Conservation (phyloP, 208 protist species). For the Trypanosoma boissoni region DNA sequence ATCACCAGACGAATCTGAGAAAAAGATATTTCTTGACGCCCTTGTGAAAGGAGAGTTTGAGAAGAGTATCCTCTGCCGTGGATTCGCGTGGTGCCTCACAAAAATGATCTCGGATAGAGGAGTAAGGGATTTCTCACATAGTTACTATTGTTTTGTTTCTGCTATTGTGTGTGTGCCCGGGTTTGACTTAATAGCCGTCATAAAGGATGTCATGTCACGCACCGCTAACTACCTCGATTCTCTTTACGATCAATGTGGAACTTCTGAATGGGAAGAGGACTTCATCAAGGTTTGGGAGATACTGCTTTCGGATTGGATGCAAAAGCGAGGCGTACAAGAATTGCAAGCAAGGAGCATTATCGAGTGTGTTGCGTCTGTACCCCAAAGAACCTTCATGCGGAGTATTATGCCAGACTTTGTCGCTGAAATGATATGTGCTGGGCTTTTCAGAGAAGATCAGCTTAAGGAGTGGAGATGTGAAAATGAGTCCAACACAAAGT, state of each 20-base stretch:
- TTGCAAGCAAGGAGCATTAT: slow-evolving; percentile 31
- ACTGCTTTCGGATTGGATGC: slow-evolving; percentile 39
- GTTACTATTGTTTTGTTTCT: slow-evolving; percentile 62
- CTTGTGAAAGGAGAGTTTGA: slow-evolving; percentile 56
- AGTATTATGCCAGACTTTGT: slow-evolving; percentile 79
- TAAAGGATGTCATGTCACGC: slow-evolving; percentile 71
- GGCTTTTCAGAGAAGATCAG: slow-evolving; percentile 27
- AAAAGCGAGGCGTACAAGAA: slow-evolving; percentile 22
- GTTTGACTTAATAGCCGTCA: slow-evolving; percentile 49
- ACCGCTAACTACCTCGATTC: slow-evolving; percentile 84
- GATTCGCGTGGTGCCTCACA: slow-evolving; percentile 78
- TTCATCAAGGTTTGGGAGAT: slow-evolving; percentile 73
- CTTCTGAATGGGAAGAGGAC: slow-evolving; percentile 69
- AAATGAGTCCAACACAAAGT: slow-evolving; percentile 26
- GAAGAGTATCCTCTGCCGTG: slow-evolving; percentile 49
- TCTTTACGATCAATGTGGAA: slow-evolving; percentile 37
- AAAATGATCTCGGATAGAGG: slow-evolving; percentile 51
- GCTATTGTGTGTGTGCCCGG: slow-evolving; percentile 34
- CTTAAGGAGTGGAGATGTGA: slow-evolving; percentile 33
- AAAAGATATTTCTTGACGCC: slow-evolving; percentile 32
- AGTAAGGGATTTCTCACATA: slow-evolving; percentile 66
- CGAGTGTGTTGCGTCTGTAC: slow-evolving; percentile 39
- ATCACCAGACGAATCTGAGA: slow-evolving; percentile 47
- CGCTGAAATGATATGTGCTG: slow-evolving; percentile 41
- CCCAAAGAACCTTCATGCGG: slow-evolving; percentile 63